phyloP scores from a whole-genome alignment of 2,329 filamentous ascomycete genomes.

The Teratosphaeria viscida region DNA sequence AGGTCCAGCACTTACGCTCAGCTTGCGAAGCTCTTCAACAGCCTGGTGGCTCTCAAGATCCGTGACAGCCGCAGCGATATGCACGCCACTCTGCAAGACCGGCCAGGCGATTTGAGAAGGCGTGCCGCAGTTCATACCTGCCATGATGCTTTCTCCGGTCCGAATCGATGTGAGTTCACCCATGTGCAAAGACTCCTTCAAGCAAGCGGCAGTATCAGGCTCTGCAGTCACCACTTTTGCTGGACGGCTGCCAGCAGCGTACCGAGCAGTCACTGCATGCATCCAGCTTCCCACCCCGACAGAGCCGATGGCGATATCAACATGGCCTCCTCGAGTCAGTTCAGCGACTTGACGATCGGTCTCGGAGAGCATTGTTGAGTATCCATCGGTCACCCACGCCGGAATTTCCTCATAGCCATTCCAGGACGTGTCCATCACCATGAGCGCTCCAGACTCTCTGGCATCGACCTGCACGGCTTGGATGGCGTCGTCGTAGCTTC shows the following conservation, averaged over 20 bases:
- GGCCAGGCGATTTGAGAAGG: slow-evolving; percentile 57
- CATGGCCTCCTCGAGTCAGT: slow-evolving; percentile 18
- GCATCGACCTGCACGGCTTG: slow-evolving; percentile 38
- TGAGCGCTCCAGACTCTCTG: slow-evolving; percentile 33
- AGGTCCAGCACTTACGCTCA: slow-evolving; percentile 46
- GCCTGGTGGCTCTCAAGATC: slow-evolving; percentile 54
- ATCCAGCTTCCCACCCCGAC: slow-evolving; percentile 66
- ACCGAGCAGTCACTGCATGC: slow-evolving; percentile 57
- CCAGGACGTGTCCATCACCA: slow-evolving; percentile 62
- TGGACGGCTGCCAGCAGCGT: slow-evolving; percentile 36
- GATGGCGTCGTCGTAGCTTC: slow-evolving; percentile 56
- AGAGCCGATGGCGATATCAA: slow-evolving; percentile 48
- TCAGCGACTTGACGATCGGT: slow-evolving; percentile 50
- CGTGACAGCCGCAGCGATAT: slow-evolving; percentile 50
- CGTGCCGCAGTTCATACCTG: slow-evolving; percentile 62
- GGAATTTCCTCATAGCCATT: slow-evolving; percentile 57
- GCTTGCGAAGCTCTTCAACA: slow-evolving; percentile 41
- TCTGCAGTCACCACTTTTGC: slow-evolving; percentile 55
- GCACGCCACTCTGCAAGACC: slow-evolving; percentile 46
- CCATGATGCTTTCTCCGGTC: slow-evolving; percentile 59
- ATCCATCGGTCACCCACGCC: slow-evolving; percentile 67
- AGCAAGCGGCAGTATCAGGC: slow-evolving; percentile 52
- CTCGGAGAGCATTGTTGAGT: slow-evolving; percentile 61
- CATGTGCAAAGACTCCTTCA: slow-evolving; percentile 43
- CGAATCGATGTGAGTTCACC: slow-evolving; percentile 40